Conservation (phyloP, 2,329 filamentous ascomycete species). For the Acrocalymma vagum region DNA sequence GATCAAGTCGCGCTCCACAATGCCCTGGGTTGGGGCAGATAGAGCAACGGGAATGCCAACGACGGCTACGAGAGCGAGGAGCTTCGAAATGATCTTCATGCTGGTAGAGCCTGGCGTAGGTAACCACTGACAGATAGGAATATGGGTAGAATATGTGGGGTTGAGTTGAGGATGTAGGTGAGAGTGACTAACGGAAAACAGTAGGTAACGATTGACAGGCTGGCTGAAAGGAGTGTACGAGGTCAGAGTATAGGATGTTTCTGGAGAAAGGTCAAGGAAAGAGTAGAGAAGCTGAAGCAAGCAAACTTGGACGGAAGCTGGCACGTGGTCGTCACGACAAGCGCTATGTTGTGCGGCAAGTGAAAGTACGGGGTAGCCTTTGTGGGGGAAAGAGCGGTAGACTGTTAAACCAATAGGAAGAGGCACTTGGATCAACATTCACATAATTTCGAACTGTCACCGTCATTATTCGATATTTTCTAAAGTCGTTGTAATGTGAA, state of each 20-base stretch:
- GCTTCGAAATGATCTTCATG: slow-evolving; percentile 36
- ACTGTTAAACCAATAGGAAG: too few relatives aligned
- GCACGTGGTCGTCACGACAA: not conserved
- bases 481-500: too few relatives aligned
- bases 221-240: too few relatives aligned
- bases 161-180: slow-evolving; percentile 16
- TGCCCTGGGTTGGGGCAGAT: slow-evolving; percentile 28
- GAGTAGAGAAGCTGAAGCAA: not conserved
- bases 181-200: too few relatives aligned
- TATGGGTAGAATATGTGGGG: slow-evolving; percentile 9
- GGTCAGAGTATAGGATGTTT: slow-evolving; percentile 7
- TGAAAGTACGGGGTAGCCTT: slow-evolving; percentile 1
- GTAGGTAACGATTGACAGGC: too few relatives aligned
- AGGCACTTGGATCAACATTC: too few relatives aligned
- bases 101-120: slow-evolving; percentile 4
- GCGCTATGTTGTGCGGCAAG: not conserved
- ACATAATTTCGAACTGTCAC: too few relatives aligned
- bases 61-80: slow-evolving; percentile 30
- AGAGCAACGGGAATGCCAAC: slow-evolving; percentile 16
- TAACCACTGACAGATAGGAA: slow-evolving; percentile 5
- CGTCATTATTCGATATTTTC: too few relatives aligned
- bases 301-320: not conserved
- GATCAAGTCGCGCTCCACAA: slow-evolving; percentile 23
- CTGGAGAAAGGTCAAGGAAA: not conserved
- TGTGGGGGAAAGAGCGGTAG: too few relatives aligned